These are phyloP conservation scores for Berkeleyomyces rouxiae DNA, from an alignment of 2,329 filamentous ascomycete species.

Conservation along the genomic window DNA sequence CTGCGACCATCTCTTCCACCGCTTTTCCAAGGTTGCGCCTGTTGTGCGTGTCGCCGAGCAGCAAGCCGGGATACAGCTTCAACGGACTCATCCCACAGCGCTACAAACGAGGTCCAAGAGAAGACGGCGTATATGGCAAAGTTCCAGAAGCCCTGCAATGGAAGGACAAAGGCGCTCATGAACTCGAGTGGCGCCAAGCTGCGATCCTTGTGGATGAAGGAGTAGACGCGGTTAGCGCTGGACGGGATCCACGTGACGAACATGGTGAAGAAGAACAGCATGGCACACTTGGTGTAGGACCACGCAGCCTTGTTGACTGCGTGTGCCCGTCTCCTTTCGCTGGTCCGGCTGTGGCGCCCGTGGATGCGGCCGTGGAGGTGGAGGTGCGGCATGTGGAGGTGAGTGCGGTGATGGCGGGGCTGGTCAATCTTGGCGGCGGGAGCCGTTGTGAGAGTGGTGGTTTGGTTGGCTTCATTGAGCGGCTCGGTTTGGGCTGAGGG, in stretches of 20 bases:
- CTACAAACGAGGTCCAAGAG: constrained; percentile 39
- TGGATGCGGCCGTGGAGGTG: neutral
- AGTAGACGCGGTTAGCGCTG: constrained; percentile 54
- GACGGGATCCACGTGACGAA: constrained; percentile 56
- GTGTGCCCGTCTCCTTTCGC: constrained; percentile 19
- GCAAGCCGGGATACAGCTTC: constrained; percentile 9
- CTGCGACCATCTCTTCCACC: neutral
- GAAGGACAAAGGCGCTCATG: constrained; percentile 52
- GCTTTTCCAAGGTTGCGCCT: neutral
- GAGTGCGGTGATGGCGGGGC: constrained; percentile 22
- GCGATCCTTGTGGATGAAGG: constrained; percentile 34
- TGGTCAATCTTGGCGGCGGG: constrained; percentile 30
- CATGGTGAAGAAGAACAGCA: constrained; percentile 49
- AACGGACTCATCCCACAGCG: constrained; percentile 15
- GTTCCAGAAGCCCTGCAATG: constrained; percentile 67
- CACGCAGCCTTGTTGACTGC: constrained; percentile 41
- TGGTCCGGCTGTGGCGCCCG: constrained; percentile 13
- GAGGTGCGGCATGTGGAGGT: neutral
- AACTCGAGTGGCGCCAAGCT: constrained; percentile 42
- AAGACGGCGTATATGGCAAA: constrained; percentile 52
- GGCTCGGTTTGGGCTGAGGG: constrained; percentile 42
- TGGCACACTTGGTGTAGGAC: constrained; percentile 46
- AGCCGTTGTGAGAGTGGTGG: constrained; percentile 52
- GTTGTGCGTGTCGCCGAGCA: neutral
- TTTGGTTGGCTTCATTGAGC: constrained; percentile 55